These are phyloP conservation scores for Suillus sp. DNA, from an alignment of 768 basidiomycete species.

Conservation along the genomic window DNA sequence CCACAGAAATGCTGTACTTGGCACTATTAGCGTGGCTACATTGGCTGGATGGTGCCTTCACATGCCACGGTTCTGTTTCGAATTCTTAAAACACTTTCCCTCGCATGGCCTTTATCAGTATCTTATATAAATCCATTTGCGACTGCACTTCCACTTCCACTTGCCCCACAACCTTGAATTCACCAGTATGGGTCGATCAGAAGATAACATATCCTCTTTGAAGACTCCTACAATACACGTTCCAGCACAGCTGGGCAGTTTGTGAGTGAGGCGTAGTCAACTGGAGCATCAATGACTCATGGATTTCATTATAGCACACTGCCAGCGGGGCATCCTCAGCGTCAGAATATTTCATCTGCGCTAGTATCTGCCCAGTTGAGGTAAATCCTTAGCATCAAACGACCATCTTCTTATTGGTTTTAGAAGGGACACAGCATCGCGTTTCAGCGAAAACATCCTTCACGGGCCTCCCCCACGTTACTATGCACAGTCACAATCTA, in stretches of 20 bases:
- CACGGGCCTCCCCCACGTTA: not conserved
- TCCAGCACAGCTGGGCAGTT: not conserved
- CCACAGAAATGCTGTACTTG: not conserved
- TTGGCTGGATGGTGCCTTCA: not conserved
- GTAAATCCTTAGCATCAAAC: not conserved
- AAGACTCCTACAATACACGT: not conserved
- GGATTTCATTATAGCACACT: not conserved
- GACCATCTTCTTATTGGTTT: not conserved
- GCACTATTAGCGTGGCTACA: not conserved
- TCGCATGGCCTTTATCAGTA: not conserved
- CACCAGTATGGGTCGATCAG: not conserved
- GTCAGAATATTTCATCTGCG: not conserved
- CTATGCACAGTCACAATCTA: not conserved
- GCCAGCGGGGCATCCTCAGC: not conserved
- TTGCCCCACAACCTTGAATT: not conserved
- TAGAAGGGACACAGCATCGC: not conserved
- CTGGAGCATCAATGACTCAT: not conserved
- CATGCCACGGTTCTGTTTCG: not conserved
- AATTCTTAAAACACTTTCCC: not conserved
- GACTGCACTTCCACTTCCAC: no score
- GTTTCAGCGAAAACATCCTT: no score
- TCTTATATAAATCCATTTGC: not conserved
- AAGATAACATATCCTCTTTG: not conserved
- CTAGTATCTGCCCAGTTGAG: not conserved
- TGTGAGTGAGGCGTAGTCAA: not conserved